Evolutionary conservation across 306 rosid species (phyloP).

Genomic region (Pterocarpus macrocarpus): DNA sequence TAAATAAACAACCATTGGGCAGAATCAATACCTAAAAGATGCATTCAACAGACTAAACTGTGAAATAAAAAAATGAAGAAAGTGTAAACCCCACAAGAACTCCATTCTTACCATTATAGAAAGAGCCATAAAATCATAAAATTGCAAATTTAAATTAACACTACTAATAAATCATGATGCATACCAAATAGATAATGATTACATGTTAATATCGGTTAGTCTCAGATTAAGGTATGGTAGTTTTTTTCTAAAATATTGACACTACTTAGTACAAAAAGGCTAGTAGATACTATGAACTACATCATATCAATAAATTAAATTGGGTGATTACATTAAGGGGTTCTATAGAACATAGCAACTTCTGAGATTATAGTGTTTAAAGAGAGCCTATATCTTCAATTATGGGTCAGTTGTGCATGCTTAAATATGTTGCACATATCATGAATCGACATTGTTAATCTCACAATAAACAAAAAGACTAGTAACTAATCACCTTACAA

Average conservation of each 20-base stretch:
- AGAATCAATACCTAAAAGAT: not conserved
- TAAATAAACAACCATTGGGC: not conserved
- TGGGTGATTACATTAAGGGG: not conserved
- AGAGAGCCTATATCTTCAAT: not conserved
- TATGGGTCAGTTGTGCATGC: slow-evolving; percentile 35
- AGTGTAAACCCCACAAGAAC: slow-evolving; percentile 5
- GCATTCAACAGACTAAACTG: not conserved
- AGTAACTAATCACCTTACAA: no score
- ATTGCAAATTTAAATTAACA: not conserved
- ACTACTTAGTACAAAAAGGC: not conserved
- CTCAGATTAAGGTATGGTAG: not conserved
- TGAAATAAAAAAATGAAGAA: not conserved
- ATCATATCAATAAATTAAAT: not conserved
- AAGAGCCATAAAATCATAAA: not conserved
- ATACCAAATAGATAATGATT: slow-evolving; percentile 10
- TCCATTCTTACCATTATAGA: not conserved
- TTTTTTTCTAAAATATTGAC: slow-evolving; percentile 8
- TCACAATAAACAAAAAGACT: not conserved
- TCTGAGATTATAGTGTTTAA: not conserved
- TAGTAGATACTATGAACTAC: not conserved
- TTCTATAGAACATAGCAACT: slow-evolving; percentile 7
- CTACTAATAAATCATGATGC: slow-evolving; percentile 1
- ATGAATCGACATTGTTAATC: not conserved
- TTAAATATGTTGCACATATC: slow-evolving; percentile 33
- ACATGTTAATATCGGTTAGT: not conserved